Conservation (phyloP, 345 rosid species). For the Aquilaria yunnanensis region DNA sequence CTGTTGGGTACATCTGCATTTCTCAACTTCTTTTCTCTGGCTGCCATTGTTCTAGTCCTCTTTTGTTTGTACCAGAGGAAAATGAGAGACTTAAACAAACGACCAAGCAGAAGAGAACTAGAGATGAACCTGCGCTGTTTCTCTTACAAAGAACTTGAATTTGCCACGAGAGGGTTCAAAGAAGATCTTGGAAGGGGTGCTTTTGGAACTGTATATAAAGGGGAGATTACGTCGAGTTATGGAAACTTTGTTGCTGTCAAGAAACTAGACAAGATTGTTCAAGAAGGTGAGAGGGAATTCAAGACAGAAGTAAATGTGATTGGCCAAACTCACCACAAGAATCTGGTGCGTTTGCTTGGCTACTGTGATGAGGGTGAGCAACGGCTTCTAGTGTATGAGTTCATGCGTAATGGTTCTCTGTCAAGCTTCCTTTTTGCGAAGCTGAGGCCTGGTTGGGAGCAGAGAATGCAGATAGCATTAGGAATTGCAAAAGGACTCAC, state of each 20-base stretch:
- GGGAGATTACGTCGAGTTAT: not conserved
- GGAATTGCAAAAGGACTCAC: slow-evolving; percentile 37
- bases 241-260: slow-evolving; percentile 25
- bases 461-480: slow-evolving; percentile 29
- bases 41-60: not conserved
- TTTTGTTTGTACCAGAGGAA: slow-evolving; percentile 6
- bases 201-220: slow-evolving; percentile 26
- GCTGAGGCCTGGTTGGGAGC: slow-evolving; percentile 26
- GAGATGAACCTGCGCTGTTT: slow-evolving; percentile 15
- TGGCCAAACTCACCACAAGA: slow-evolving; percentile 36
- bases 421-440: slow-evolving; percentile 32
- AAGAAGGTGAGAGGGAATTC: slow-evolving; percentile 32
- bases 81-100: not conserved
- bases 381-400: slow-evolving; percentile 39
- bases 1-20: slow-evolving; percentile 17
- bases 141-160: slow-evolving; percentile 13
- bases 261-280: slow-evolving; percentile 23
- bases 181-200: slow-evolving; percentile 27
- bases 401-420: slow-evolving; percentile 37
- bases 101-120: not conserved
- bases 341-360: slow-evolving; percentile 35
- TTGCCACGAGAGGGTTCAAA: slow-evolving; percentile 16
- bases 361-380: slow-evolving; percentile 35
- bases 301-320: slow-evolving; percentile 33
- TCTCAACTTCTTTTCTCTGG: slow-evolving; percentile 3